Percentiles rank a stretch among this genome's conserved stretches.
These are phyloP conservation scores for Xylaria hypoxylon DNA, from an alignment of 2,329 filamentous ascomycete species.

Conservation along the genomic window DNA sequence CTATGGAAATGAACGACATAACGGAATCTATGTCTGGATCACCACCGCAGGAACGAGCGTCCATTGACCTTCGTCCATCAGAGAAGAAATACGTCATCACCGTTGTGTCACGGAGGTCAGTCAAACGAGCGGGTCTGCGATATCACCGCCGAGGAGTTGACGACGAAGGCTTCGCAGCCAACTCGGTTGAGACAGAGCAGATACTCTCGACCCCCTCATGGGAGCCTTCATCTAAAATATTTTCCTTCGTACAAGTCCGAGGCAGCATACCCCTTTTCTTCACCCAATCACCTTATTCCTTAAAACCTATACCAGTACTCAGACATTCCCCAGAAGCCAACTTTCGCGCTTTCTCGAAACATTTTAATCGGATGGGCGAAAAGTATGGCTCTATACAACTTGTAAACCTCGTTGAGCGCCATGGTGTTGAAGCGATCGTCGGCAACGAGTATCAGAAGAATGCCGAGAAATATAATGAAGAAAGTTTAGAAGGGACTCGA, in stretches of 20 bases:
- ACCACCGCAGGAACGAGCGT: conserved; percentile 40
- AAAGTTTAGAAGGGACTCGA: conserved; percentile 58
- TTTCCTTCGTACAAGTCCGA: conserved; percentile 88
- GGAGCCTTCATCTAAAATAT: conserved; percentile 70
- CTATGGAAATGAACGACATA: conserved; percentile 49
- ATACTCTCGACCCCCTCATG: conserved; percentile 80
- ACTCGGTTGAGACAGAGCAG: conserved; percentile 95
- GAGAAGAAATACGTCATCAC: conserved; percentile 81
- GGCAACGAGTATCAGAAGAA: conserved; percentile 81
- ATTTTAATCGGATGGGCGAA: conserved; percentile 77
- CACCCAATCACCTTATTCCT: conserved; percentile 91
- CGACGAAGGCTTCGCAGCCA: conserved; percentile 88
- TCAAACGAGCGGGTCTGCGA: conserved; percentile 85
- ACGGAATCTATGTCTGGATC: conserved; percentile 36
- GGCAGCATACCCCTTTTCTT: conserved; percentile 96
- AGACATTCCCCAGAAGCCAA: conserved; percentile 86
- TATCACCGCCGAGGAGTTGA: conserved; percentile 93
- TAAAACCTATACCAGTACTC: conserved; percentile 86
- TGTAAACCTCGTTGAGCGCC: conserved; percentile 89
- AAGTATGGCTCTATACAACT: conserved; percentile 83
- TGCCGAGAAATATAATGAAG: conserved; percentile 74
- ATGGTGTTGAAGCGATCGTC: conserved; percentile 82
- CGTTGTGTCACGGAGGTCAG: conserved; percentile 87
- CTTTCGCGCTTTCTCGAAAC: conserved; percentile 78
- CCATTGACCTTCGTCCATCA: conserved; percentile 54